Evolutionary conservation across 2,329 filamentous ascomycete genomes (phyloP).

Genomic region (Periconia digitata): DNA sequence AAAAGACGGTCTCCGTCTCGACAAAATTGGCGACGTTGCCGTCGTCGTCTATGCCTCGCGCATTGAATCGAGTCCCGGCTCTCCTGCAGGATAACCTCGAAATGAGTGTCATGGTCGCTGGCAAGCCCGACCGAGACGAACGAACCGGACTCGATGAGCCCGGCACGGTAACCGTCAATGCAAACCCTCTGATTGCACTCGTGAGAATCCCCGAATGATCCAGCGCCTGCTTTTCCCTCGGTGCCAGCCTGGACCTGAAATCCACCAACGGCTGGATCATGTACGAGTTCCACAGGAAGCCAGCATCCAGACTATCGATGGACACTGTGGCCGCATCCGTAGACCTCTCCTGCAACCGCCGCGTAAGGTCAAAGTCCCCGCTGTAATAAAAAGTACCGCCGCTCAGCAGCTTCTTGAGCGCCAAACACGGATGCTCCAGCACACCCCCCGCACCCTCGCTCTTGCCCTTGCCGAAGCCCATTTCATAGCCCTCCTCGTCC

Average conservation of each 20-base stretch:
- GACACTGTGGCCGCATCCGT: constrained; percentile 79
- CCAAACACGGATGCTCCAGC: constrained; percentile 84
- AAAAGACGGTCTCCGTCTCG: constrained; percentile 94
- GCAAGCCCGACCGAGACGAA: constrained; percentile 67
- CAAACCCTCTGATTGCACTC: constrained; percentile 91
- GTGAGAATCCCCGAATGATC: constrained; percentile 87
- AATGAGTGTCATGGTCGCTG: constrained; percentile 84
- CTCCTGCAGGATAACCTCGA: constrained; percentile 87
- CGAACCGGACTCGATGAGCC: constrained; percentile 72
- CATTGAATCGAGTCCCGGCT: constrained; percentile 94
- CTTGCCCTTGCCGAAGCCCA: constrained; percentile 57
- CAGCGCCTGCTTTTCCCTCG: constrained; percentile 73
- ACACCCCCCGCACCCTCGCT: constrained; percentile 71
- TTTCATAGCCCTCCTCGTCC: constrained; percentile 56
- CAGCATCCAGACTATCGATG: constrained; percentile 88
- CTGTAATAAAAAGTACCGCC: constrained; percentile 98
- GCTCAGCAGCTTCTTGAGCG: constrained; percentile 86
- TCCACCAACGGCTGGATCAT: constrained; percentile 93
- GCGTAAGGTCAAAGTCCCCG: constrained; percentile 95
- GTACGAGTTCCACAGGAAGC: constrained; percentile 96
- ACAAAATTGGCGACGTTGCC: constrained; percentile 98
- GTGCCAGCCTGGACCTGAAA: constrained; percentile 80
- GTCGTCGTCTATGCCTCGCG: constrained; percentile 95
- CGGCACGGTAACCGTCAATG: constrained; percentile 81
- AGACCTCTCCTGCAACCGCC: constrained; percentile 84